Base-by-base conservation (phyloP, 805 yeast genomes). In the Yueomyces sinensis region DNA sequence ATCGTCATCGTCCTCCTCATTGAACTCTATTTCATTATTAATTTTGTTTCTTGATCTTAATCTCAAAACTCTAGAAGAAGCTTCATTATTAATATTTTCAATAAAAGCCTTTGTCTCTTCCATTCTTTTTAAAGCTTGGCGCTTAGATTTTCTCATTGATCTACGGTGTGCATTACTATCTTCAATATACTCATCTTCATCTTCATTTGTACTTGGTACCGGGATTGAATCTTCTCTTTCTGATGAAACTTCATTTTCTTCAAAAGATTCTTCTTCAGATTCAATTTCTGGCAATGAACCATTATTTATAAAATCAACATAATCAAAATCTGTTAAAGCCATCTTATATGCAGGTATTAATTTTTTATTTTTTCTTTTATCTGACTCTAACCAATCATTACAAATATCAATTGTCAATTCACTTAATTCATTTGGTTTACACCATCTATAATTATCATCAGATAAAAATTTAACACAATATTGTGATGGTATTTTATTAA, bases 251-350 rank as follows among this genome's bases (percentile, higher is more conserved):
- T 25, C 15, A 5, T 25, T 9, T 25, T 11, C 7, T 25, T 25
- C n/a, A 5, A 11, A n/a, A 9, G 6, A 6, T n/a, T 5, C 13
- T 6, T 25, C 14, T 13, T 25, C 28, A 5, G 13, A 9, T 9
- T 5, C 6, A 25, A 13, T 25, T 11, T 25, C 28, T n/a, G n/a
- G n/a, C n/a, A n/a, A n/a, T 9, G 56, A 49, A 3, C 58, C 58
- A 35, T 52, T 56, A 40, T 59, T 62, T 7, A 51, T 52, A 35
- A 57, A 58, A 3, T 68, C 45, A 16, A 48, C 55, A n/a, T n/a
- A n/a, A n/a, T n/a, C n/a, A n/a, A n/a, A n/a, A n/a, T n/a, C n/a
- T 14, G 46, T 63, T 32, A 74, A 49, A 0, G 82, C 82, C 37
- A 59, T 68, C 33, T 66, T 58, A 24, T 76, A 69, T 16, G 66